These are phyloP conservation scores for Solanum tacnaense DNA, from an alignment of 257 asterid species.

Conservation along the genomic window DNA sequence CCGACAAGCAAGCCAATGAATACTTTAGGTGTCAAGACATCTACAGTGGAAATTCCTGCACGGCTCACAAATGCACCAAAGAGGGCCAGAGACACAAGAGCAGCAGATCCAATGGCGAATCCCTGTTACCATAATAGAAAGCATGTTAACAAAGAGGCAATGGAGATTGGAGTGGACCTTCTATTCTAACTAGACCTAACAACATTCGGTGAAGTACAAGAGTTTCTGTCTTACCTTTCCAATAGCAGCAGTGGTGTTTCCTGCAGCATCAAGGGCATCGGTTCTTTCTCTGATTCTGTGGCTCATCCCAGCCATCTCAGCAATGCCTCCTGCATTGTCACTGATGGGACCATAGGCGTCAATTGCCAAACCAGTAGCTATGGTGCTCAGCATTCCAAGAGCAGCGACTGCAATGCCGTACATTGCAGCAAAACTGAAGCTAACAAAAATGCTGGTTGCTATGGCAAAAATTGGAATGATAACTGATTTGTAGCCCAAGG, in stretches of 20 bases:
- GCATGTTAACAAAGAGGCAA: neutral
- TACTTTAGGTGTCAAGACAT: constrained; percentile 70
- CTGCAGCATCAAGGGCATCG: constrained; percentile 93
- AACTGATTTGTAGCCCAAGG: constrained; percentile 85
- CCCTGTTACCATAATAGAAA: constrained; percentile 25
- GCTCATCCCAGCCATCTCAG: constrained; percentile 97
- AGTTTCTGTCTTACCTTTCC: constrained; percentile 39
- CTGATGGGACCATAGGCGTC: constrained; percentile 93
- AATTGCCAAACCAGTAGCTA: constrained; percentile 86
- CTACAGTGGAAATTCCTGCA: constrained; percentile 53
- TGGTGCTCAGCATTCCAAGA: constrained; percentile 86
- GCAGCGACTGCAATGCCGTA: constrained; percentile 91
- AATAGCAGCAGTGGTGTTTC: constrained; percentile 88
- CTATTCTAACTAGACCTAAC: neutral
- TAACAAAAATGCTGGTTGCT: constrained; percentile 67
- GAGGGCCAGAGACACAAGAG: constrained; percentile 75
- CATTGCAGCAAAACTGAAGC: constrained; percentile 84
- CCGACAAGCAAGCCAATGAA: constrained; percentile 74
- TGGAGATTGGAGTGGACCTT: neutral
- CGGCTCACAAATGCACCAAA: constrained; percentile 87
- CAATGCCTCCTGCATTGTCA: constrained; percentile 89
- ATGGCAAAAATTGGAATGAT: constrained; percentile 79
- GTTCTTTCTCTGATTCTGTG: constrained; percentile 74
- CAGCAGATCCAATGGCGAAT: constrained; percentile 80
- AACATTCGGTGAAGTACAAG: neutral